Base-by-base conservation (phyloP, 2,329 filamentous ascomycete genomes). In the Alternaria rosae region DNA sequence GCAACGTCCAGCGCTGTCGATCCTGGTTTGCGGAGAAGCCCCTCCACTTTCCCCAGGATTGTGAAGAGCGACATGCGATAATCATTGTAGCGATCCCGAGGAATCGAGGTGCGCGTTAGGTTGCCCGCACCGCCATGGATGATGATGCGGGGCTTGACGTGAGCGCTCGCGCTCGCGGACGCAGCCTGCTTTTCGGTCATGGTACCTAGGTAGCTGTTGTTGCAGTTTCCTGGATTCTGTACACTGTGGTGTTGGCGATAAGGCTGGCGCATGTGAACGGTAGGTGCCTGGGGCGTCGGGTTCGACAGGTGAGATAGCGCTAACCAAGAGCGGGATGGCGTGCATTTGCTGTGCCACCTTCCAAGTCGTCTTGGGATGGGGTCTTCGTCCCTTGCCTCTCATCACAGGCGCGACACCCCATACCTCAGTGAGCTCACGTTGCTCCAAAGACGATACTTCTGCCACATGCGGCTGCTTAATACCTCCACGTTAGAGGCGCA, bases 1-100 rank as follows among this genome's bases (percentile, higher is more conserved):
- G 92, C 92, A 1, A 89, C 86, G 57, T 92, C 89, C 13, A 97
- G 85, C 0, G 93, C 91, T 0, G 85, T 85, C 9, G 86, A 85
- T 3, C 66, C 65, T 1, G 77, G 75, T 4, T 70, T 54, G 1
- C 53, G 43, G 0, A 84, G 76, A 4, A 70, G 60, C 0, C 59
- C 21, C 10, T 73, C 58, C 1, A 80, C 70, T 6, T 55, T 56
- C 4, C 51, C 35, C 2, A 84, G 67, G 54, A 83, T 80, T 2
- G 35, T 51, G 3, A 78, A 72, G 3, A 84, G 78, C 2, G 82
- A 78, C 7, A 68, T 38, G 25, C 76, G 75, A 61, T 83, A 83
- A 1, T 69, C 68, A 23, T 73, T 32, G 67, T 82, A 82, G 20
- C 73, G 71, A 6, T 73, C 64, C 20, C 66, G 64, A 0, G 80